Evolutionary conservation across 768 basidiomycete species (phyloP).

Genomic region (Arthromyces matolae): DNA sequence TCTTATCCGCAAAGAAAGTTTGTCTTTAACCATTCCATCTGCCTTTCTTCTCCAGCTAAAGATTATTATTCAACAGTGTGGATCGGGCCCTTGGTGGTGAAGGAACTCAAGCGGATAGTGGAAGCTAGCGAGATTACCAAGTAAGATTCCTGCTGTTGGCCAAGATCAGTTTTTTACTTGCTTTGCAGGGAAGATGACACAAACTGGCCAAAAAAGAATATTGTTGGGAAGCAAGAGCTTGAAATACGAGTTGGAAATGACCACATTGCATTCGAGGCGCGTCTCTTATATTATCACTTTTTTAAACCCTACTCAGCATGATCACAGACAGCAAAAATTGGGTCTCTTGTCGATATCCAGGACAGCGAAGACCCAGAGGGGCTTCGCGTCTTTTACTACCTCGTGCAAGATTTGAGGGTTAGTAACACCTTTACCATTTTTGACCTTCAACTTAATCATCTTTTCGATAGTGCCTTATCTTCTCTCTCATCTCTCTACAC

Average conservation of each 20-base stretch:
- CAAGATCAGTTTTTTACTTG: background rate
- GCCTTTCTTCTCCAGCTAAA: background rate
- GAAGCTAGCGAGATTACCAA: slow-evolving; percentile 93
- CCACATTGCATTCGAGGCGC: slow-evolving; percentile 94
- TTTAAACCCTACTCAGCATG: background rate
- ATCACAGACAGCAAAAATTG: slow-evolving; percentile 92
- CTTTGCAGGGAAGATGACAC: slow-evolving; percentile 90
- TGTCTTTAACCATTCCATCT: slow-evolving; percentile 27
- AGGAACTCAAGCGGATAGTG: slow-evolving; percentile 92
- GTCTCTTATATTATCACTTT: slow-evolving; percentile 17
- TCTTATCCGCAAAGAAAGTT: slow-evolving; percentile 98
- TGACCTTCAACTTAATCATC: background rate
- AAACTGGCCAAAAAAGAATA: slow-evolving; percentile 99
- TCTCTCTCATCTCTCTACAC: slow-evolving; percentile 96
- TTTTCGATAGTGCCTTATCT: slow-evolving; percentile 80
- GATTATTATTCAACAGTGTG: slow-evolving; percentile 62
- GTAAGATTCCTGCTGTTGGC: slow-evolving; percentile 38
- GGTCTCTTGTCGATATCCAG: slow-evolving; percentile 92
- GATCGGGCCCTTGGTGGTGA: slow-evolving; percentile 87
- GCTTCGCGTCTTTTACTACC: slow-evolving; percentile 95
- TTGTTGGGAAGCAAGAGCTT: slow-evolving; percentile 96
- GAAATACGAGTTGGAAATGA: slow-evolving; percentile 93
- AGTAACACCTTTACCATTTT: slow-evolving; percentile 16
- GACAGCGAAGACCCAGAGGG: slow-evolving; percentile 98
- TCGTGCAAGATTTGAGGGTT: slow-evolving; percentile 96